Evolutionary conservation across 2,329 filamentous ascomycete genomes (phyloP).

Genomic region (Colletotrichum phormii): DNA sequence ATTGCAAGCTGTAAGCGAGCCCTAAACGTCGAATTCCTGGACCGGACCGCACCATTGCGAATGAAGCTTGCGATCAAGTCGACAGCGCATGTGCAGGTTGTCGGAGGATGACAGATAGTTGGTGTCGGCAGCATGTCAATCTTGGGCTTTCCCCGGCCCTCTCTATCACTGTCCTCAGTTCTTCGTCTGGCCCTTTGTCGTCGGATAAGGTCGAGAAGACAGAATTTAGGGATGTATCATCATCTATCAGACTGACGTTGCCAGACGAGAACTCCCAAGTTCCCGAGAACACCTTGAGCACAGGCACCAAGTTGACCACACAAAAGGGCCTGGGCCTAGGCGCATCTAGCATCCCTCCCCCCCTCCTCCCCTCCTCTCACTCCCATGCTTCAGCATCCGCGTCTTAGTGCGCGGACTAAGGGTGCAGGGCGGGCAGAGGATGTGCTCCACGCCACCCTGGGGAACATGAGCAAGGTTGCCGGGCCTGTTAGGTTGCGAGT

Average conservation of each 20-base stretch:
- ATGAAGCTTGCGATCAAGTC: not conserved
- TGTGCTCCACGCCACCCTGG: slow-evolving; percentile 16
- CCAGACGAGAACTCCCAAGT: not conserved
- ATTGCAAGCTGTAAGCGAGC: not conserved
- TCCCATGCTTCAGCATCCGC: not conserved
- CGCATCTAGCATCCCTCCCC: no score
- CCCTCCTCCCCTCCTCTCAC: not conserved
- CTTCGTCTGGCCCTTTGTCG: not conserved
- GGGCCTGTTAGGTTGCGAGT: slow-evolving; percentile 7
- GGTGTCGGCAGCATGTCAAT: not conserved
- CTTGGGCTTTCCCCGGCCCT: not conserved
- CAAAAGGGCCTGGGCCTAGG: slow-evolving; percentile 3
- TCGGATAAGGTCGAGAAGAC: slow-evolving; percentile 1
- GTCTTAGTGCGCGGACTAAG: not conserved
- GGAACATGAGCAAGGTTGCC: slow-evolving; percentile 18
- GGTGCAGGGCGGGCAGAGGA: not conserved
- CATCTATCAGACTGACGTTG: not conserved
- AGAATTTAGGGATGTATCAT: not conserved
- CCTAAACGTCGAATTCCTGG: no score
- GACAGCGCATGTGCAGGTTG: not conserved
- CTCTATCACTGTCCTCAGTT: not conserved
- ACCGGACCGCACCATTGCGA: not conserved
- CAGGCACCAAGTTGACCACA: not conserved
- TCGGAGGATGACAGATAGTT: not conserved
- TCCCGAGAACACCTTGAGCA: not conserved